A percentile compares a stretch with the other conserved stretches of the same genome.
phyloP scores from a whole-genome alignment of 2,329 filamentous ascomycete species.

The Nothomitra cinnamomea region DNA sequence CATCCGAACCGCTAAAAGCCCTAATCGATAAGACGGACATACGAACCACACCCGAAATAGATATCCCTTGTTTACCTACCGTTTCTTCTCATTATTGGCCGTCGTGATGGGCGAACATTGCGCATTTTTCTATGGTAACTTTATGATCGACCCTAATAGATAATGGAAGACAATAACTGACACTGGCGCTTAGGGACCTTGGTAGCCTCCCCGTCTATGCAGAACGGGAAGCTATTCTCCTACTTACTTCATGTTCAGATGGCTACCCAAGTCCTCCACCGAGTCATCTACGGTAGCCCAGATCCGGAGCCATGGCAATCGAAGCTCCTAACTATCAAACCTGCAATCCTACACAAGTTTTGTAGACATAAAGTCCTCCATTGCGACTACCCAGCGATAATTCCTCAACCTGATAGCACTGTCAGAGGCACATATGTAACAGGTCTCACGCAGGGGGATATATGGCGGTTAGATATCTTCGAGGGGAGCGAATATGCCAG shows the following conservation, averaged over 20 bases:
- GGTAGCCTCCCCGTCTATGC: slow-evolving; percentile 1
- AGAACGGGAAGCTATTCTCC: slow-evolving; percentile 21
- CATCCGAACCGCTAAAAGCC: background rate
- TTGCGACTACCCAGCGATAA: slow-evolving; percentile 70
- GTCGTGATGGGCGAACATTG: slow-evolving; percentile 28
- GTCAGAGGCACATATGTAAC: slow-evolving; percentile 64
- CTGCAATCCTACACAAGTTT: slow-evolving; percentile 59
- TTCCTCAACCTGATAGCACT: slow-evolving; percentile 24
- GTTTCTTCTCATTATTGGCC: background rate
- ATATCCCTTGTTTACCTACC: background rate
- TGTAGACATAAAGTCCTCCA: slow-evolving; percentile 50
- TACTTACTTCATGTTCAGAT: slow-evolving; percentile 33
- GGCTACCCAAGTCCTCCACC: slow-evolving; percentile 73
- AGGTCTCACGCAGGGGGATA: slow-evolving; percentile 61
- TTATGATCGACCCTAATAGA: background rate
- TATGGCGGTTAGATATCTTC: slow-evolving; percentile 61
- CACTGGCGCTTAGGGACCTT: background rate
- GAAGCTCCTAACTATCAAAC: slow-evolving; percentile 43
- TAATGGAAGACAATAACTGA: background rate
- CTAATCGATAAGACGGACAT: background rate
- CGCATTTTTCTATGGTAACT: slow-evolving; percentile 46
- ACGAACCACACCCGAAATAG: background rate
- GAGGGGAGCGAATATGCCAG: slow-evolving; percentile 62
- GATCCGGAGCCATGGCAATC: slow-evolving; percentile 33
- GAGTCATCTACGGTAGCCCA: slow-evolving; percentile 54